Percentiles rank a stretch among this genome's conserved stretches.
These are phyloP conservation scores for Nicotiana tabacum DNA, from an alignment of 257 asterid species.

Conservation along the genomic window DNA sequence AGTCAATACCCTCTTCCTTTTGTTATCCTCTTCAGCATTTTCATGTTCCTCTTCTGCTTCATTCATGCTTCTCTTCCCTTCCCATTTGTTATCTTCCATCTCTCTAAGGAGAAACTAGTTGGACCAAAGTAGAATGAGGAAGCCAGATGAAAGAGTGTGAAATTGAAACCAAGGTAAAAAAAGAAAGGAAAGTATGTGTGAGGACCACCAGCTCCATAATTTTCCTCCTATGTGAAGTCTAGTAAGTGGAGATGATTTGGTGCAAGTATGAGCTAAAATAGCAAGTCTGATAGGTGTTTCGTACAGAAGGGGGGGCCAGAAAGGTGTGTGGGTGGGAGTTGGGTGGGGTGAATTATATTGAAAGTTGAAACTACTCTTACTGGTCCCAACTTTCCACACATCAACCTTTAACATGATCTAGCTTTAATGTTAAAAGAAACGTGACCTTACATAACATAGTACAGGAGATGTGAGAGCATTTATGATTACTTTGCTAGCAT, in stretches of 20 bases:
- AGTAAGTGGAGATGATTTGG: constrained; percentile 33
- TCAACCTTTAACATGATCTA: constrained; percentile 29
- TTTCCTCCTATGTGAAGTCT: constrained; percentile 31
- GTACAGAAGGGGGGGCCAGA: constrained; percentile 6
- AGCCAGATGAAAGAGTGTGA: constrained; percentile 27
- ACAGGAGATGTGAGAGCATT: constrained; percentile 16
- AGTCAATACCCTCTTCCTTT: constrained; percentile 42
- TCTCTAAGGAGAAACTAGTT: constrained; percentile 15
- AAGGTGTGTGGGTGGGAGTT: background rate
- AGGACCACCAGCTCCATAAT: constrained; percentile 74
- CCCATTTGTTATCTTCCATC: constrained; percentile 59
- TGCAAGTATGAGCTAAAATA: constrained; percentile 29
- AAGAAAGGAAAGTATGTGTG: constrained; percentile 34
- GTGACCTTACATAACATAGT: constrained; percentile 13
- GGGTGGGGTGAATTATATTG: background rate
- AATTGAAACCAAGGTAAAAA: constrained; percentile 10
- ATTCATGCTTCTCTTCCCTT: constrained; percentile 46
- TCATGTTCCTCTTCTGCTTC: constrained; percentile 43
- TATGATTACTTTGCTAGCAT: constrained; percentile 18
- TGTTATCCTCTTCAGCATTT: constrained; percentile 45
- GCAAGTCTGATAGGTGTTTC: constrained; percentile 26
- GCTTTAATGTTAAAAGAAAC: constrained; percentile 20
- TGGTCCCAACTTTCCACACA: constrained; percentile 19
- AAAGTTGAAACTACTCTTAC: constrained; percentile 10
- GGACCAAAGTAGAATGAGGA: constrained; percentile 26